These are phyloP conservation scores for Chionographis japonica DNA, from an alignment of 106 monocot species.

Conservation along the genomic window DNA sequence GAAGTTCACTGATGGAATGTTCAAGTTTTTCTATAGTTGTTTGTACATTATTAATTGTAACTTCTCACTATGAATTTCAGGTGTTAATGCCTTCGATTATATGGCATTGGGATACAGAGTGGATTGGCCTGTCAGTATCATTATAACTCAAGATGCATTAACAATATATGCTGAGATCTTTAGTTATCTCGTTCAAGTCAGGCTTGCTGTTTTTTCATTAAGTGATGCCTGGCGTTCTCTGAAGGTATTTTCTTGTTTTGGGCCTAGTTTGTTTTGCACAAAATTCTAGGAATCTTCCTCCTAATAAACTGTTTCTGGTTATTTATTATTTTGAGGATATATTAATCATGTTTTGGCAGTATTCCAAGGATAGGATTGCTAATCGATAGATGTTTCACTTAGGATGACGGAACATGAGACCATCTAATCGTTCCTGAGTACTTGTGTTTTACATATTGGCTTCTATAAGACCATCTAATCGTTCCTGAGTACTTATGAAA, in stretches of 20 bases:
- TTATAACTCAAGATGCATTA: conserved; percentile 64
- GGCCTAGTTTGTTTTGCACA: not conserved
- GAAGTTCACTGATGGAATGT: not conserved
- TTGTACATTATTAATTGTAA: not conserved
- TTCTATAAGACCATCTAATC: too few species aligned
- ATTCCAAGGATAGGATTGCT: too few species aligned
- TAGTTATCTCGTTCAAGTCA: conserved; percentile 73
- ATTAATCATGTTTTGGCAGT: too few species aligned
- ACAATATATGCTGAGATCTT: conserved; percentile 79
- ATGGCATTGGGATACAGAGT: conserved; percentile 73
- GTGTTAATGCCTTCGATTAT: conserved; percentile 55
- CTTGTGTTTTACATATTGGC: too few species aligned
- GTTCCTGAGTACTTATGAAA: too few species aligned
- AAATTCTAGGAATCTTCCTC: too few species aligned
- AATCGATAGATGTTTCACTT: too few species aligned
- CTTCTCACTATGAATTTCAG: conserved; percentile 25
- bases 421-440: too few species aligned
- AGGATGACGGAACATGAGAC: too few species aligned
- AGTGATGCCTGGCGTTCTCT: conserved; percentile 50
- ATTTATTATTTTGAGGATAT: not conserved
- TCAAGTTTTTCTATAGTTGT: not conserved
- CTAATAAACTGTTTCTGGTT: not conserved
- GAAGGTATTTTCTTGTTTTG: conserved; percentile 30
- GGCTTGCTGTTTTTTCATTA: conserved; percentile 55
- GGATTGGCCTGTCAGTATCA: conserved; percentile 84